Evolutionary conservation across 2,329 filamentous ascomycete species (phyloP), one percentile per base, ranked within the genome.

Genomic region (Aureobasidium mangrovei): DNA sequence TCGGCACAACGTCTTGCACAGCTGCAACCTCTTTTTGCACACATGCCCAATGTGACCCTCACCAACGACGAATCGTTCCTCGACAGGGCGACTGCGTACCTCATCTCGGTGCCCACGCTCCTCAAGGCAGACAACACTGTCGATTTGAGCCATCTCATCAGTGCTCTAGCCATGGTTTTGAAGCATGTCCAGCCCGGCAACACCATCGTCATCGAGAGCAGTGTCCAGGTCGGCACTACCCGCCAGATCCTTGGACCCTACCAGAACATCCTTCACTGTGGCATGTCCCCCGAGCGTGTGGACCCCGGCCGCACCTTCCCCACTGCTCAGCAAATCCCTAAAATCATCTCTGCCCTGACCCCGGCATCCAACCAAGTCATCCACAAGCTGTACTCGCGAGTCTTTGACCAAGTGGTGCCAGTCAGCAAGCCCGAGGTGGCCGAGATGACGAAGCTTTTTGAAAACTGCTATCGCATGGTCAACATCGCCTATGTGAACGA

Each of bases 391-490:
- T 80, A 80, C 61, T 66, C 66, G 2, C 61, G 64, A n/a, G 74
- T 72, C 1, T 80, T 79, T 57, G 67, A 77, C 47, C 62, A 64
- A 0, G 67, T 80, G 4, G 68, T 79, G 5, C 69, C 73, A 0
- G 77, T 80, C 31, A 76, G 74, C 8, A 66, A 64, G 31, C 77
- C 77, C 1, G 78, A 81, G 60, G 76, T 79, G 1, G 78, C 78
- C 1, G 78, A 80, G 63, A 79, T 80, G 75, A 77, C 73, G 58
- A 81, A 81, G 64, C 65, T 81, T 9, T 81, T 79, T 60, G 77
- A 80, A 57, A 81, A 80, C 61, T 81, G 78, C 60, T 76, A 80
- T 61, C 52, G 59, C 27, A 61, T 61, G 59, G 55, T 61, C 45
- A 59, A 58, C 53, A 60, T 60, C 32, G 59, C 59, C 24, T 61